phyloP scores from a whole-genome alignment of 345 rosid species.

The Linum tenue region DNA sequence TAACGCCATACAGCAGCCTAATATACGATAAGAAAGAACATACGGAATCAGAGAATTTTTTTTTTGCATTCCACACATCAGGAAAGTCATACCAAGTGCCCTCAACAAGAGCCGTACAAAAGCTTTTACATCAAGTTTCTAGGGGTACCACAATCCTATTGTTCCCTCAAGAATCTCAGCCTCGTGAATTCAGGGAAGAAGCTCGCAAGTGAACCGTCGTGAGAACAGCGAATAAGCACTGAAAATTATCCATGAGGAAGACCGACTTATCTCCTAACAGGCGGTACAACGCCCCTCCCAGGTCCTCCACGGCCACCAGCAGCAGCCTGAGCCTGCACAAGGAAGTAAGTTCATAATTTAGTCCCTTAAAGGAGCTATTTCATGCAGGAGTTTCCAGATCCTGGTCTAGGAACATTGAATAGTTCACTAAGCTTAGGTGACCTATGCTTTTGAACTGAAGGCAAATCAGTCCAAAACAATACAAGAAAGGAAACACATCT shows the following conservation, averaged over 20 bases:
- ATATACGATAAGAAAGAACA: no score
- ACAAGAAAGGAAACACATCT: neutral
- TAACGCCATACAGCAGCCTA: no score
- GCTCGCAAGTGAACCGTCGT: neutral
- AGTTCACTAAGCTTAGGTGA: neutral
- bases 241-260: neutral
- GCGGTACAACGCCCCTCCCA: neutral
- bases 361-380: neutral
- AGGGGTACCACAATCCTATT: constrained; percentile 2
- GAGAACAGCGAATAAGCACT: neutral
- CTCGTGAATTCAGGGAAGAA: neutral
- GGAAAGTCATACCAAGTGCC: neutral
- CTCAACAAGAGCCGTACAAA: neutral
- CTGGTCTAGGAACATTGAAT: neutral
- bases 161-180: neutral
- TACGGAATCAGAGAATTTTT: neutral
- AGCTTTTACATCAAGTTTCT: neutral
- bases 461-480: neutral
- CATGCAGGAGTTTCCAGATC: no score
- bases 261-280: constrained; percentile 5
- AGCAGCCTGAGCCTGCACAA: constrained; percentile 2
- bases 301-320: neutral
- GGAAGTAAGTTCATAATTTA: neutral
- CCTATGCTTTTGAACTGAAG: no score
- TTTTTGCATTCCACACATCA: neutral